Conservation (phyloP, 768 basidiomycete genomes). For the Botryobasidium botryosum region DNA sequence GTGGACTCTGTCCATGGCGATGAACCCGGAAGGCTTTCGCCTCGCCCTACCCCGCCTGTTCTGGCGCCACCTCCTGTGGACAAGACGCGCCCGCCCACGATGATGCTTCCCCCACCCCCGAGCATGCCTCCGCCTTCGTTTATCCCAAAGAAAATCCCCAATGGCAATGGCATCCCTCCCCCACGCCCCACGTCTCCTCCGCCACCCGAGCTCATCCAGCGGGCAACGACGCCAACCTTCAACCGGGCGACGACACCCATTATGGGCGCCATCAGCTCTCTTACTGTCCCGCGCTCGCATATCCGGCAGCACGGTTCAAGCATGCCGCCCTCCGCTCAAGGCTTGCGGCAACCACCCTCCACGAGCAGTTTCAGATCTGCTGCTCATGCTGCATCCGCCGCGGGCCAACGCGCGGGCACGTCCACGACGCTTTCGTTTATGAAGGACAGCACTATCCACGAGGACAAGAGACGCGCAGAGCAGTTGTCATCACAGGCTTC, state of each 20-base stretch:
- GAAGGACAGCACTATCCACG: too few species aligned
- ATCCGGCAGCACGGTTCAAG: constrained; percentile 38
- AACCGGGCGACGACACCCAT: constrained; percentile 26
- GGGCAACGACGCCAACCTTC: constrained; percentile 75
- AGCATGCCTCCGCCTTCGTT: constrained; percentile 63
- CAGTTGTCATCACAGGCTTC: constrained; percentile 38
- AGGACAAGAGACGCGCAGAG: too few species aligned
- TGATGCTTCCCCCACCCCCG: constrained; percentile 69
- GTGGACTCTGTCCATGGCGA: background rate
- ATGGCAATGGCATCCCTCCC: constrained; percentile 43
- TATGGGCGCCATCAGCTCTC: background rate
- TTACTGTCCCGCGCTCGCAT: constrained; percentile 5
- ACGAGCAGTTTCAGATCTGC: constrained; percentile 73
- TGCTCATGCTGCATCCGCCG: constrained; percentile 39
- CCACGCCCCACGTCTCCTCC: constrained; percentile 86
- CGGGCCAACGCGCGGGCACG: constrained; percentile 20
- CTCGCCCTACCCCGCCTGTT: background rate
- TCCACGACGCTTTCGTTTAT: too few species aligned
- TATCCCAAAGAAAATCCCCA: constrained; percentile 31
- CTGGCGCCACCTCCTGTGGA: constrained; percentile 37
- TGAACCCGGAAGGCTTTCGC: background rate
- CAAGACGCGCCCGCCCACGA: constrained; percentile 71
- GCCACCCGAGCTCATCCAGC: constrained; percentile 78
- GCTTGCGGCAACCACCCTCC: constrained; percentile 54
- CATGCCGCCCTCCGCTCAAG: constrained; percentile 45